Conservation (phyloP, 31 red algal species). For the Bonnemaisonia californica region DNA sequence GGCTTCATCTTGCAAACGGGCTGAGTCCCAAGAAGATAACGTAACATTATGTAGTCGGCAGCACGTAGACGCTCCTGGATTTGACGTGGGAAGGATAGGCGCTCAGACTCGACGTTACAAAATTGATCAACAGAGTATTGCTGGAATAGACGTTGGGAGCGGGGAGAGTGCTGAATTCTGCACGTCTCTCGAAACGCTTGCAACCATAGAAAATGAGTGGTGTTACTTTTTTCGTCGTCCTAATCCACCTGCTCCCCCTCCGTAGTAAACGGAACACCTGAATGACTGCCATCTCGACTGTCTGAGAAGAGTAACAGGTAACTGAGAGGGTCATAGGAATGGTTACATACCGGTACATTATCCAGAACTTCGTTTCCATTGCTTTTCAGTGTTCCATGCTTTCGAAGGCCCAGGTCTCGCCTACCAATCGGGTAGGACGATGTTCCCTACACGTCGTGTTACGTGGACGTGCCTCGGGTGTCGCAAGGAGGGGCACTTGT, state of each 20-base stretch:
- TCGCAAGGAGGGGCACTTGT: no score
- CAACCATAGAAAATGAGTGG: no score
- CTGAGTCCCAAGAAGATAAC: background rate
- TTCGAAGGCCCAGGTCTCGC: background rate
- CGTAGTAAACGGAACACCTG: background rate
- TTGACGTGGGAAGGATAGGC: background rate
- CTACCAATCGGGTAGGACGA: no score
- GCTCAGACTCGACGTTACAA: background rate
- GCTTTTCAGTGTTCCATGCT: background rate
- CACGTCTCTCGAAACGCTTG: background rate
- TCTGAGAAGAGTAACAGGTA: conserved; percentile 10
- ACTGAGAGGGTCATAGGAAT: conserved; percentile 16
- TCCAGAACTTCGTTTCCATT: conserved; percentile 12
- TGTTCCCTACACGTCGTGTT: no score
- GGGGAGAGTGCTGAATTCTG: conserved; percentile 17
- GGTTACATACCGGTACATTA: background rate
- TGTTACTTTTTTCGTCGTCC: background rate
- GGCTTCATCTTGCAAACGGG: background rate
- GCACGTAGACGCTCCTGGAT: no score
- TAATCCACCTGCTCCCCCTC: no score
- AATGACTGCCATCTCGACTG: background rate
- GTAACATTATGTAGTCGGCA: no score
- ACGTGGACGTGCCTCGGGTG: no score
- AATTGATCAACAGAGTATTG: no score
- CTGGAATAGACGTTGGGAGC: no score